A percentile compares a stretch with the other conserved stretches of the same genome.
Evolutionary conservation across 495 filamentous ascomycete genomes (phyloP).

Genomic region (Annulohypoxylon maeteangense): DNA sequence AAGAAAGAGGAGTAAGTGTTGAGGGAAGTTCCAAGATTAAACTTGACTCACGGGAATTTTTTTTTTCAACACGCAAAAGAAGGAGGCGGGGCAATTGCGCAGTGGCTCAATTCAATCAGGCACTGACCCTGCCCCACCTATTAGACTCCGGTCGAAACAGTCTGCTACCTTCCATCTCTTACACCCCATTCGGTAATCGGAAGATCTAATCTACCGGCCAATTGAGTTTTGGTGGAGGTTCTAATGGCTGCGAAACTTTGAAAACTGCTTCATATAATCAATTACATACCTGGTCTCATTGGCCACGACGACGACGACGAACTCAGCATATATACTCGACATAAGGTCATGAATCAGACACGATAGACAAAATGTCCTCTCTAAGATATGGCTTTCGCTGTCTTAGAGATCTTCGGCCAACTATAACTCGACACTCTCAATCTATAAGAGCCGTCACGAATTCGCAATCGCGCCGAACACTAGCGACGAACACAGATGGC

Average conservation of each 20-base stretch:
- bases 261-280: slow-evolving; percentile 28
- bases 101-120: slow-evolving; percentile 39
- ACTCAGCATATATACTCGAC: slow-evolving; percentile 6
- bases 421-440: slow-evolving; percentile 33
- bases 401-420: slow-evolving; percentile 41
- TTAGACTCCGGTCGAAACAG: slow-evolving; percentile 16
- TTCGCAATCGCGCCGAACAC: slow-evolving; percentile 25
- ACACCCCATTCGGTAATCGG: slow-evolving; percentile 16
- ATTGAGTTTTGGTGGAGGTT: slow-evolving; percentile 15
- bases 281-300: neutral
- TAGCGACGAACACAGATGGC: slow-evolving; percentile 30
- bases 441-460: slow-evolving; percentile 18
- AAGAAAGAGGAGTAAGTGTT: slow-evolving; percentile 46
- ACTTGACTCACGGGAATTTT: slow-evolving; percentile 48
- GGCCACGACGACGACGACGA: neutral
- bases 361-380: slow-evolving; percentile 47
- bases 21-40: neutral
- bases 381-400: slow-evolving; percentile 45
- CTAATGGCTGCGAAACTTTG: slow-evolving; percentile 17
- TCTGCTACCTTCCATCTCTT: slow-evolving; percentile 4
- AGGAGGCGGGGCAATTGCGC: slow-evolving; percentile 45
- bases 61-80: slow-evolving; percentile 28
- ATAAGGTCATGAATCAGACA: slow-evolving; percentile 44
- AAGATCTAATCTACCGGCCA: slow-evolving; percentile 33
- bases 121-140: slow-evolving; percentile 33